phyloP scores from a whole-genome alignment of 176 grass and related monocot genomes.

The Oryza meyeriana region DNA sequence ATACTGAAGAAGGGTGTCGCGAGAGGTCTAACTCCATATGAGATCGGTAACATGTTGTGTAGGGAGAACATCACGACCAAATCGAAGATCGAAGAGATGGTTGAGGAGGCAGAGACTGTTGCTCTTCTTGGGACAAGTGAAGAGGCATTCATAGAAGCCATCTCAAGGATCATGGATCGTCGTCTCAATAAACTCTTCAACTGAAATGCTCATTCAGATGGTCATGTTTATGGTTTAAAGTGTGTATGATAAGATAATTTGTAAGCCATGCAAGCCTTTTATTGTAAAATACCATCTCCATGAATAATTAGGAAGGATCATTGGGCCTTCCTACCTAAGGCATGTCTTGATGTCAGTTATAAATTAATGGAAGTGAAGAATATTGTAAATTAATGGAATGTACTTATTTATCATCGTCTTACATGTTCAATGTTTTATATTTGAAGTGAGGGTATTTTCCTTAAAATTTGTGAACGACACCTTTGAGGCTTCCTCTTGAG shows the following conservation, averaged over 20 bases:
- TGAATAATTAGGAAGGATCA: not conserved
- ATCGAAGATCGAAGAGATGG: slow-evolving; percentile 50
- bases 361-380: not conserved
- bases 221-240: not conserved
- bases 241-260: not conserved
- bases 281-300: not conserved
- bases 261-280: not conserved
- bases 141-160: slow-evolving; percentile 27
- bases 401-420: not conserved
- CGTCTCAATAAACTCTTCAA: slow-evolving; percentile 30
- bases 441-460: not conserved
- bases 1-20: slow-evolving; percentile 50
- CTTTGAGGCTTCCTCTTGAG: not conserved
- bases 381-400: not conserved
- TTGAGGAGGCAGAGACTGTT: slow-evolving; percentile 34
- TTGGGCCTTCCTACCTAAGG: too few species aligned
- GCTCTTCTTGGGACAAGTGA: slow-evolving; percentile 45
- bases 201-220: not conserved
- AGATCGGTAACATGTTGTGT: slow-evolving; percentile 56
- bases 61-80: slow-evolving; percentile 42
- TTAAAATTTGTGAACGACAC: not conserved
- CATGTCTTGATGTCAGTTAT: not conserved
- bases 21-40: slow-evolving; percentile 40
- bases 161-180: slow-evolving; percentile 47
- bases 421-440: not conserved